phyloP scores from a whole-genome alignment of 1,139 yeast genomes.

The Lodderomyces beijingensis region DNA sequence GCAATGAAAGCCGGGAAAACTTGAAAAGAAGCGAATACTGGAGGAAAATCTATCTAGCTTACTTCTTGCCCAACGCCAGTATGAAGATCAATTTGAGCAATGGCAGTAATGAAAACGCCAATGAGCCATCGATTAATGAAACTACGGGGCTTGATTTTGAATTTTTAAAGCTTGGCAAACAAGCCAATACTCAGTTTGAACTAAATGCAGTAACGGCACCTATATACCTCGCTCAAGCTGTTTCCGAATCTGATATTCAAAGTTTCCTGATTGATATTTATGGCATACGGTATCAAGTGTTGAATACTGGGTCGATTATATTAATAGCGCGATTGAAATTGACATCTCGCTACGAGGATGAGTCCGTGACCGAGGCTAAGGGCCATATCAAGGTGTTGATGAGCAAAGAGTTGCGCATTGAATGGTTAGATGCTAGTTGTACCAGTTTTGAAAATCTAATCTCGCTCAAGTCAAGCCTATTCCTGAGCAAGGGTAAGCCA shows the following conservation, averaged over 20 bases:
- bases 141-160: slow-evolving; percentile 9
- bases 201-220: slow-evolving; percentile 66
- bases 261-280: slow-evolving; percentile 58
- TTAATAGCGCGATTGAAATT: slow-evolving; percentile 55
- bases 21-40: slow-evolving; percentile 33
- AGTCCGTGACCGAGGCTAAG: slow-evolving; percentile 57
- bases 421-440: slow-evolving; percentile 64
- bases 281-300: slow-evolving; percentile 60
- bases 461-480: slow-evolving; percentile 14
- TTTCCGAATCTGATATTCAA: slow-evolving; percentile 47
- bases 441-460: slow-evolving; percentile 22
- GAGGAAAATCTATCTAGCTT: slow-evolving; percentile 33
- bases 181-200: slow-evolving; percentile 46
- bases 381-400: slow-evolving; percentile 60
- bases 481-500: slow-evolving; percentile 22
- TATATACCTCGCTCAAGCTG: slow-evolving; percentile 52
- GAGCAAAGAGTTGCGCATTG: slow-evolving; percentile 60
- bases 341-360: slow-evolving; percentile 60
- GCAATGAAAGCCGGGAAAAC: slow-evolving; percentile 29
- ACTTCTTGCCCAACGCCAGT: slow-evolving; percentile 31
- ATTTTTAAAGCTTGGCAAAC: slow-evolving; percentile 15
- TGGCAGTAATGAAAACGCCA: not conserved
- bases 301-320: slow-evolving; percentile 62
- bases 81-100: slow-evolving; percentile 15
- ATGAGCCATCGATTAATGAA: not conserved